A percentile compares a stretch with the other conserved stretches of the same genome.
Evolutionary conservation across 129 eudicot genomes (phyloP).

Genomic region (Ambrosia artemisiifolia): DNA sequence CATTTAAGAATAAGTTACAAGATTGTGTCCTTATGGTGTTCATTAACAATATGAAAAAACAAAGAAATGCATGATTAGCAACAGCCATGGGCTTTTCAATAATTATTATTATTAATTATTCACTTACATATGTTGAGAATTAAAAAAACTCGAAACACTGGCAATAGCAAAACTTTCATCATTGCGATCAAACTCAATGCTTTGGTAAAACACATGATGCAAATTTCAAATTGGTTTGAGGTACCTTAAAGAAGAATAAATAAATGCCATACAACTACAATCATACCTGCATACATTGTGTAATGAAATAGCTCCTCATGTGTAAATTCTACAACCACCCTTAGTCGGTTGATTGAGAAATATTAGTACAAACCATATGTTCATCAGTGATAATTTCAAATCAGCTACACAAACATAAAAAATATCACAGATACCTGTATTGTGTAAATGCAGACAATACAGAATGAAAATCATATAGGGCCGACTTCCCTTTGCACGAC

Average conservation of each 20-base stretch:
- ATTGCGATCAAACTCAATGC: constrained; percentile 68
- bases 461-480: constrained; percentile 55
- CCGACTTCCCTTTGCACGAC: constrained; percentile 42
- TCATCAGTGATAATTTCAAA: constrained; percentile 2
- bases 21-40: constrained; percentile 53
- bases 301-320: constrained; percentile 57
- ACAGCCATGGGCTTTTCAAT: not conserved
- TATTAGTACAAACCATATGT: not conserved
- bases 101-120: no score
- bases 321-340: constrained; percentile 63
- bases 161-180: constrained; percentile 72
- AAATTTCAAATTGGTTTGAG: not conserved
- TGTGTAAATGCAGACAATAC: constrained; percentile 55
- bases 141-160: constrained; percentile 64
- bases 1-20: constrained; percentile 60
- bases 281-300: constrained; percentile 59
- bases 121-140: constrained; percentile 33
- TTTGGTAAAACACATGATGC: constrained; percentile 23
- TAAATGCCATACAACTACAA: constrained; percentile 2
- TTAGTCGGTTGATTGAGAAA: constrained; percentile 44
- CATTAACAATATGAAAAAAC: constrained; percentile 51
- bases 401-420: not conserved
- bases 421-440: constrained; percentile 27
- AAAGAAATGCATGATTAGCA: not conserved
- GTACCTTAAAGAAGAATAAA: not conserved